These are phyloP conservation scores for Phytophthora constricta DNA, from an alignment of 352 stramenopile species.

Conservation along the genomic window DNA sequence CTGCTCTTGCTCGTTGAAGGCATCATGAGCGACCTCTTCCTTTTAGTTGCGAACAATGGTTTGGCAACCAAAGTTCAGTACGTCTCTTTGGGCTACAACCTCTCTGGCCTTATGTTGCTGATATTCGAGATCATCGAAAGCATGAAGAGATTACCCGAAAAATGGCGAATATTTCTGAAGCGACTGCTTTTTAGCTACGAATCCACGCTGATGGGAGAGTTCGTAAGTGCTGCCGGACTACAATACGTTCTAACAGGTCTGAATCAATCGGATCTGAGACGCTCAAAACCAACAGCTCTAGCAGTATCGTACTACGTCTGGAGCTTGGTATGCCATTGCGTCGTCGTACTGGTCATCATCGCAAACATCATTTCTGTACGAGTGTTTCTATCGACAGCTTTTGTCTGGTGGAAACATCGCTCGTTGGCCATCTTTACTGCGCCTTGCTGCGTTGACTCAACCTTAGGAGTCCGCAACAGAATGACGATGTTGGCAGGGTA, in stretches of 20 bases:
- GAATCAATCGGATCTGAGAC: constrained; percentile 24
- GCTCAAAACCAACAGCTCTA: constrained; percentile 17
- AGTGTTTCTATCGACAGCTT: not conserved
- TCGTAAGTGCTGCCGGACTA: constrained; percentile 5
- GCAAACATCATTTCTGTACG: constrained; percentile 14
- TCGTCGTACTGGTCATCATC: constrained; percentile 23
- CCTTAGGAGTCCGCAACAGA: constrained; percentile 18
- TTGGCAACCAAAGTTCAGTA: constrained; percentile 21
- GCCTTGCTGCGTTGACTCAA: constrained; percentile 23
- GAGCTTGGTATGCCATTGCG: constrained; percentile 26
- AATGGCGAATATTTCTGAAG: constrained; percentile 14
- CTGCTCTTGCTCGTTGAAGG: constrained; percentile 30
- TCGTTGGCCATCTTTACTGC: constrained; percentile 14
- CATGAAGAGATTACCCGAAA: constrained; percentile 11
- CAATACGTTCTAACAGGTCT: constrained; percentile 22
- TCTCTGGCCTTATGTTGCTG: constrained; percentile 26
- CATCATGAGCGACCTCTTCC: constrained; percentile 34
- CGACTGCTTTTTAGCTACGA: constrained; percentile 29
- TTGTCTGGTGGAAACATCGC: constrained; percentile 21
- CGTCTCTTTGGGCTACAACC: constrained; percentile 32
- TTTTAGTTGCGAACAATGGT: constrained; percentile 30
- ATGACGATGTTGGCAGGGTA: constrained; percentile 23
- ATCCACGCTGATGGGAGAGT: constrained; percentile 15
- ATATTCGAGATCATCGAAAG: constrained; percentile 35
- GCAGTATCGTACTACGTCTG: constrained; percentile 29